Evolutionary conservation across 2,329 filamentous ascomycete species (phyloP), one percentile per base, ranked within the genome.

Genomic region (Paecilomyces fulvus): DNA sequence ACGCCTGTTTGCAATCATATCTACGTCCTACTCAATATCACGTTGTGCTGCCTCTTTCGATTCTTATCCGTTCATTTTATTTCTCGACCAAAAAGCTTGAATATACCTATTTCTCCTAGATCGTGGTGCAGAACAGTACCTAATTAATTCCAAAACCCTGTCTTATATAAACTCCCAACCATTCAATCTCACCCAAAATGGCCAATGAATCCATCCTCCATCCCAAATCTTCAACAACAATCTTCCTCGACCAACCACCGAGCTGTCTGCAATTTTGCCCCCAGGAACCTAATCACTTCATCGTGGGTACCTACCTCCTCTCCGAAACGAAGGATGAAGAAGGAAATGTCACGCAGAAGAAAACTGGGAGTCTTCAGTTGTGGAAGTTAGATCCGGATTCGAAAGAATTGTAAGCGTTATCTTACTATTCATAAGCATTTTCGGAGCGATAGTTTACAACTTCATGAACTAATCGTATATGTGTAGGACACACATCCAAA

Each of bases 261-360:
- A 77, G 75, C 60, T 77, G 75, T 57, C 67, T 77, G 1, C 71
- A 75, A 59, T 77, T 76, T 55, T 75, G 72, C 49, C 73, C 70
- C 2, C 60, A 64, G 9, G 58, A 83, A 57, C 81, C 83, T 0
- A 74, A 84, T 0, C 83, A 86, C 65, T 86, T 95, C 62, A 78
- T 95, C 0, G 81, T 96, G 51, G 92, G 92, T 43, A 96, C 92
- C 1, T 96, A 96, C 72, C 83, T 87, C 60, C 79, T 96, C 31
- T 68, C 67, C 23, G 67, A 75, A 56, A 63, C 60, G 20, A 67
- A 68, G 50, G 63, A 61, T 10, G 65, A 65, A 14, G 61, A 64
- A 33, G 64, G 58, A 20, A 54, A 60, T 20, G 37, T 43, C 23
- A 59, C 69, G 55, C 87, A 91, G 67, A 81, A 74, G 52, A 85